Conservation (phyloP, 2,329 filamentous ascomycete species). For the Myriosclerotinia scirpicola region DNA sequence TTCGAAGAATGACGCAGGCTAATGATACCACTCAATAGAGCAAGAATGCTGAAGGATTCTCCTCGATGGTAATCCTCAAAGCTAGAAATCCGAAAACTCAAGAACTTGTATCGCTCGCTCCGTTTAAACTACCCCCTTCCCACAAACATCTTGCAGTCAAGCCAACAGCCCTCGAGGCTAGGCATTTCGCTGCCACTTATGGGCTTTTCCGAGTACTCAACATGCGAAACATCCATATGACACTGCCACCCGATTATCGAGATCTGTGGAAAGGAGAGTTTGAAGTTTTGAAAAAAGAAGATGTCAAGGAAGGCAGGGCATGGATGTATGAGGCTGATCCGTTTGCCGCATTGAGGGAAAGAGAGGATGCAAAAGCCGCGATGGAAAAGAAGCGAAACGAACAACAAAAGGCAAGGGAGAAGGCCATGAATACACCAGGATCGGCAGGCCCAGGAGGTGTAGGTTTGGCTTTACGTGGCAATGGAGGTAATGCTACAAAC, state of each 20-base stretch:
- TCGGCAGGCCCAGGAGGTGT: slow-evolving; percentile 47
- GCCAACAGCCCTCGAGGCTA: slow-evolving; percentile 82
- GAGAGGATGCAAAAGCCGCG: slow-evolving; percentile 72
- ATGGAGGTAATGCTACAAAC: slow-evolving; percentile 37
- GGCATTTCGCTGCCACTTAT: slow-evolving; percentile 91
- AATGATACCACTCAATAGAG: slow-evolving; percentile 43
- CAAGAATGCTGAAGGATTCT: slow-evolving; percentile 71
- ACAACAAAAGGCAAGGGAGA: slow-evolving; percentile 64
- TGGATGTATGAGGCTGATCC: slow-evolving; percentile 98
- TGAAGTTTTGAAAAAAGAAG: slow-evolving; percentile 74
- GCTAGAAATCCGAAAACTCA: slow-evolving; percentile 78
- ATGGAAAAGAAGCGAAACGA: slow-evolving; percentile 80
- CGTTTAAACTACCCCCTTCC: slow-evolving; percentile 75
- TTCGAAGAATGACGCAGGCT: not conserved
- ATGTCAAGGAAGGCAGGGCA: slow-evolving; percentile 72
- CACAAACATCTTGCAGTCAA: slow-evolving; percentile 75
- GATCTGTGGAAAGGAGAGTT: slow-evolving; percentile 90
- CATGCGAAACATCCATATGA: slow-evolving; percentile 94
- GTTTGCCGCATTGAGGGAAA: slow-evolving; percentile 76
- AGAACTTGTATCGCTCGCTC: slow-evolving; percentile 70
- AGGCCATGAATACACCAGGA: slow-evolving; percentile 63
- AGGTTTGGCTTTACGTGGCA: slow-evolving; percentile 52
- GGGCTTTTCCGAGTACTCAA: slow-evolving; percentile 88
- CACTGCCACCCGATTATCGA: slow-evolving; percentile 86
- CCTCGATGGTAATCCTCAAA: slow-evolving; percentile 78